Percentiles rank a stretch among this genome's conserved stretches.
Conservation (phyloP, 352 stramenopile species). For the Globisporangium cylindrosporum region DNA sequence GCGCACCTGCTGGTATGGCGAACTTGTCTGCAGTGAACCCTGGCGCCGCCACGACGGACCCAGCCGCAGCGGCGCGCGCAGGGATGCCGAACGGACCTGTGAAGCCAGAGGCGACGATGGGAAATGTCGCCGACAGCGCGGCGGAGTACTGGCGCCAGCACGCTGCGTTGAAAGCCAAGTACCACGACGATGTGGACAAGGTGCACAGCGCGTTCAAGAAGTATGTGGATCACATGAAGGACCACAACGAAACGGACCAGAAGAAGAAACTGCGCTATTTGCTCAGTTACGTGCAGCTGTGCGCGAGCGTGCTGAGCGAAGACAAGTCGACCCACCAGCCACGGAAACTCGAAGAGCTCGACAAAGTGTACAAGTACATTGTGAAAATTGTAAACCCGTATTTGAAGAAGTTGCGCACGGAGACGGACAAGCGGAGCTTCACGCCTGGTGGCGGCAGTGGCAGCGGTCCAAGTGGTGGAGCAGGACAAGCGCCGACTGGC, state of each 20-base stretch:
- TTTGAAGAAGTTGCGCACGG: conserved; percentile 80
- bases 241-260: conserved; percentile 82
- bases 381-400: conserved; percentile 87
- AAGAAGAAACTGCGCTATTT: conserved; percentile 86
- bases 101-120: conserved; percentile 17
- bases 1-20: conserved; percentile 16
- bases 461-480: background rate
- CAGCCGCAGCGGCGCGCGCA: background rate
- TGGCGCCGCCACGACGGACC: background rate
- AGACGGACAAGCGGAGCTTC: conserved; percentile 69
- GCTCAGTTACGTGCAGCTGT: conserved; percentile 81
- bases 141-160: conserved; percentile 81
- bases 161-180: conserved; percentile 71
- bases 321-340: conserved; percentile 66
- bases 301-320: conserved; percentile 72
- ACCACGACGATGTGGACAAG: conserved; percentile 81
- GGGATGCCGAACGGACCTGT: conserved; percentile 5
- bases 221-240: conserved; percentile 87
- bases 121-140: conserved; percentile 36
- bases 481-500: background rate
- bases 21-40: conserved; percentile 10
- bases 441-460: conserved; percentile 23
- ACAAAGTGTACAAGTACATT: conserved; percentile 90
- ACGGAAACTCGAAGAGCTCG: conserved; percentile 78
- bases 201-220: conserved; percentile 87